These are phyloP conservation scores for Calendula officinalis DNA, from an alignment of 129 eudicot genomes.

Conservation along the genomic window DNA sequence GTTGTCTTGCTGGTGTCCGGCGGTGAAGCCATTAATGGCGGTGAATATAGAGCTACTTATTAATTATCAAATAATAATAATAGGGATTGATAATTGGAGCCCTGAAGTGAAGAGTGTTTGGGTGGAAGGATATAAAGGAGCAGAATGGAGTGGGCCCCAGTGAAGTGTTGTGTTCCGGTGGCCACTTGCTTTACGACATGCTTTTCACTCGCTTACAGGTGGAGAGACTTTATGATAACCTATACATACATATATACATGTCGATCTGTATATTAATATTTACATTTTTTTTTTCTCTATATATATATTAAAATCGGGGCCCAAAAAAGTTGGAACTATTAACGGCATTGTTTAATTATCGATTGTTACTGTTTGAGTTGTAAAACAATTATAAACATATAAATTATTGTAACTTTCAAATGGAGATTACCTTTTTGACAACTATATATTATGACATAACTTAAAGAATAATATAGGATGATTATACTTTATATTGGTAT, in stretches of 20 bases:
- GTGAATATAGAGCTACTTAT: slow-evolving; percentile 12
- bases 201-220: slow-evolving; percentile 47
- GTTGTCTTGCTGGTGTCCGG: slow-evolving; percentile 70
- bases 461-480: not conserved
- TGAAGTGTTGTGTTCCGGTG: slow-evolving; percentile 36
- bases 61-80: slow-evolving; percentile 9
- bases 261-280: slow-evolving; percentile 24
- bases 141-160: slow-evolving; percentile 19
- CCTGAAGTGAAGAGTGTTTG: slow-evolving; percentile 29
- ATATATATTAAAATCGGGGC: not conserved
- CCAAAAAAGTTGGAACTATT: slow-evolving; percentile 5
- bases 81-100: slow-evolving; percentile 32
- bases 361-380: not conserved
- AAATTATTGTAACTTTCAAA: not conserved
- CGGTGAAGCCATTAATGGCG: slow-evolving; percentile 44
- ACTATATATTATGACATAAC: not conserved
- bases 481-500: too few relatives aligned
- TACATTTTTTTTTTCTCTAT: not conserved
- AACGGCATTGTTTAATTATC: not conserved
- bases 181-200: slow-evolving; percentile 46
- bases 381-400: not conserved
- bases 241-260: slow-evolving; percentile 3
- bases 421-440: not conserved
- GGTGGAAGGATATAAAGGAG: slow-evolving; percentile 32
- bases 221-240: slow-evolving; percentile 20